Evolutionary conservation across 106 monocot genomes (phyloP).

Genomic region (Dactylorhiza incarnata): DNA sequence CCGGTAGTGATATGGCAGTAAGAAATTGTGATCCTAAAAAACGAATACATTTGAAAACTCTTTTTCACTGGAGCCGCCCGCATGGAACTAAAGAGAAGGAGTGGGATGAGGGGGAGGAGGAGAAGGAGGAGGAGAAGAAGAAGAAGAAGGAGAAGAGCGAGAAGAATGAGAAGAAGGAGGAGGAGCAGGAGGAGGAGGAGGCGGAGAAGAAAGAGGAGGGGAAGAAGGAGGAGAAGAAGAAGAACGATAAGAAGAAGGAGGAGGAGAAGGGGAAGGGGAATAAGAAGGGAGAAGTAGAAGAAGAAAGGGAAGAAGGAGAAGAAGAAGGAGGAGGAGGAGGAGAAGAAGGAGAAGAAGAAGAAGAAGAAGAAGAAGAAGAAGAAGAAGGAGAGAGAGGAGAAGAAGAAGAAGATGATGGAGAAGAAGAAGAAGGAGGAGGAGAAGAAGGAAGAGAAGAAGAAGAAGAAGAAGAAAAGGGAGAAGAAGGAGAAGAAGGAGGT

Average conservation of each 20-base stretch:
- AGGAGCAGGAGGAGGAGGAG: too few relatives aligned
- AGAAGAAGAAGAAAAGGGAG: too few relatives aligned
- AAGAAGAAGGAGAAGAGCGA: not conserved
- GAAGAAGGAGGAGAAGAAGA: not conserved
- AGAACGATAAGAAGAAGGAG: too few relatives aligned
- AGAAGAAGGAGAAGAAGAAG: not conserved
- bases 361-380: not conserved
- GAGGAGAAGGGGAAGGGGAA: not conserved
- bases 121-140: not conserved
- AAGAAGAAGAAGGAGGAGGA: not conserved
- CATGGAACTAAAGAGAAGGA: too few relatives aligned
- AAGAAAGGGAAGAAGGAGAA: not conserved
- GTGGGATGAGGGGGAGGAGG: not conserved
- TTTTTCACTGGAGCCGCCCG: too few relatives aligned
- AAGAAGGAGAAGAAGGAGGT: too few relatives aligned
- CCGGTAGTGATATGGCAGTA: too few relatives aligned
- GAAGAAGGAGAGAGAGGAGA: not conserved
- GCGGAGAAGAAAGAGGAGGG: too few relatives aligned
- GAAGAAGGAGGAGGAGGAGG: not conserved
- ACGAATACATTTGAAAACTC: not conserved
- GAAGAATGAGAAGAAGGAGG: too few relatives aligned
- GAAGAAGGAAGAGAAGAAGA: too few relatives aligned
- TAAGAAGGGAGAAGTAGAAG: not conserved
- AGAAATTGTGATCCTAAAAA: too few relatives aligned
- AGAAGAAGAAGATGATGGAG: too few relatives aligned